Evolutionary conservation across 108 stramenopile species (phyloP).

Genomic region (Chaetoceros muelleri): DNA sequence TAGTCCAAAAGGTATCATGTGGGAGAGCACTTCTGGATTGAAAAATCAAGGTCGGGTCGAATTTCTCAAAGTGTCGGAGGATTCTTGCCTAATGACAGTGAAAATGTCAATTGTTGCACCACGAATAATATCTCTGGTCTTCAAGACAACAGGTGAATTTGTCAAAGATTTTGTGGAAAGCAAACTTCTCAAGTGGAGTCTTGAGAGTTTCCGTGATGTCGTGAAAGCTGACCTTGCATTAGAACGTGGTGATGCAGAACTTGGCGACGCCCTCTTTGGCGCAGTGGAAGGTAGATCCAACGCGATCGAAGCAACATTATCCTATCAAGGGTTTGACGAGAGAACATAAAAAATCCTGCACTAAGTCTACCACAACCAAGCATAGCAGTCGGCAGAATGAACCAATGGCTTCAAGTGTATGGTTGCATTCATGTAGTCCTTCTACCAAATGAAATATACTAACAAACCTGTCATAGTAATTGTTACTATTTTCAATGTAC

Average conservation of each 20-base stretch:
- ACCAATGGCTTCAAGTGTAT: too few relatives aligned
- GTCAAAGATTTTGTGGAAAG: slow-evolving; percentile 76
- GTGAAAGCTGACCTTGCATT: slow-evolving; percentile 81
- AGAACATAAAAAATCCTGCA: too few relatives aligned
- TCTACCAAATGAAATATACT: too few relatives aligned
- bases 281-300: slow-evolving; percentile 76
- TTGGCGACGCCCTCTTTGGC: slow-evolving; percentile 78
- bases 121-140: slow-evolving; percentile 49
- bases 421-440: too few relatives aligned
- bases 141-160: slow-evolving; percentile 43
- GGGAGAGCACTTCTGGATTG: slow-evolving; percentile 67
- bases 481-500: too few relatives aligned
- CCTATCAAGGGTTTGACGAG: not conserved
- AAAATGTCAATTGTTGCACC: slow-evolving; percentile 66
- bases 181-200: slow-evolving; percentile 79
- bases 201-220: slow-evolving; percentile 84
- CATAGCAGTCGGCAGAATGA: too few relatives aligned
- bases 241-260: slow-evolving; percentile 74
- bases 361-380: too few relatives aligned
- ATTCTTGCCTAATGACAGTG: slow-evolving; percentile 62
- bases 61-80: slow-evolving; percentile 32
- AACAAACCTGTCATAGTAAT: too few relatives aligned
- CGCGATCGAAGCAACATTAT: slow-evolving; percentile 61
- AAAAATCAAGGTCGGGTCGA: slow-evolving; percentile 55
- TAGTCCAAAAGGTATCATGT: slow-evolving; percentile 57